phyloP scores from a whole-genome alignment of 345 rosid genomes.

The Trapa incisa region DNA sequence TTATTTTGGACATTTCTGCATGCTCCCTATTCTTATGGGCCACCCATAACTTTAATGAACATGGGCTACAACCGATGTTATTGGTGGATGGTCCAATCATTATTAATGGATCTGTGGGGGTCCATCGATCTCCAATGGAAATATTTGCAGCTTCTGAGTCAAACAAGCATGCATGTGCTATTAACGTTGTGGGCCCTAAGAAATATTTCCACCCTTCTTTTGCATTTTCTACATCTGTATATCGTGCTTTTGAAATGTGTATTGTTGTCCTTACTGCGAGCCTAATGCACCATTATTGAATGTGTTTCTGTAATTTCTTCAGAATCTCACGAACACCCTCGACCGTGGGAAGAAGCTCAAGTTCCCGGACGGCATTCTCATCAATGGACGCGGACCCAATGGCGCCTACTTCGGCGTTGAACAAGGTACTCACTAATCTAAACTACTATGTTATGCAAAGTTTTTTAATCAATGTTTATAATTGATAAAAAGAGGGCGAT shows the following conservation, averaged over 20 bases:
- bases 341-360: conserved; percentile 31
- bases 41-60: background rate
- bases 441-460: too few relatives aligned
- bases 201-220: background rate
- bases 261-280: background rate
- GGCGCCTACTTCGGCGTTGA: conserved; percentile 29
- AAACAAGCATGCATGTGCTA: background rate
- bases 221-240: background rate
- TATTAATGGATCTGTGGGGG: background rate
- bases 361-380: conserved; percentile 33
- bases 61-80: background rate
- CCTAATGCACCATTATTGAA: background rate
- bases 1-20: background rate
- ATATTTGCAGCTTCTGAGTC: background rate
- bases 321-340: conserved; percentile 22
- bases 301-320: background rate
- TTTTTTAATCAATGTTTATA: too few relatives aligned
- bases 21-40: background rate
- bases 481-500: too few relatives aligned
- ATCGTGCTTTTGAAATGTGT: background rate
- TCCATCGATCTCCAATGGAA: background rate
- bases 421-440: conserved; percentile 15
- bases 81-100: background rate
- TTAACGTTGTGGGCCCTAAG: background rate
- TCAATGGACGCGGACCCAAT: conserved; percentile 35